phyloP scores from a whole-genome alignment of 768 basidiomycete genomes.

The Porphyrellus cyaneotinctus region DNA sequence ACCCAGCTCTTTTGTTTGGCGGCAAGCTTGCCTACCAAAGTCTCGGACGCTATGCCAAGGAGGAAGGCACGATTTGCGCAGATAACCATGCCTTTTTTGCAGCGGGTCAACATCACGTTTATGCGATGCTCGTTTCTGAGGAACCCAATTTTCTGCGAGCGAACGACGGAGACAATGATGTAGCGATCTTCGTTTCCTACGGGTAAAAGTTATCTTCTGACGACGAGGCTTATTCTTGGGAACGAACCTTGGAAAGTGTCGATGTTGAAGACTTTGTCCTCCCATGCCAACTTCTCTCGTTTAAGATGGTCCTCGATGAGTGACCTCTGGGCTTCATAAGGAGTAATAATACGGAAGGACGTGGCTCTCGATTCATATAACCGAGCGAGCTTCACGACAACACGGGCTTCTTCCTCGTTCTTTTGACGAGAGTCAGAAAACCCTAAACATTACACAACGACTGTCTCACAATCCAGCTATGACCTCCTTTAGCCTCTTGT shows the following conservation, averaged over 20 bases:
- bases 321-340: conserved; percentile 69
- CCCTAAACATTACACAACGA: neutral
- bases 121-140: conserved; percentile 57
- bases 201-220: conserved; percentile 9
- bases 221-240: neutral
- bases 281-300: conserved; percentile 43
- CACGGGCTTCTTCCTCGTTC: conserved; percentile 56
- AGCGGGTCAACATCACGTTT: conserved; percentile 84
- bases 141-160: conserved; percentile 59
- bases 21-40: conserved; percentile 27
- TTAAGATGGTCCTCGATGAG: conserved; percentile 55
- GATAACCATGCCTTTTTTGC: conserved; percentile 71
- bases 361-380: conserved; percentile 43
- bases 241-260: conserved; percentile 74
- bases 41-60: conserved; percentile 10
- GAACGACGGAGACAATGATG: conserved; percentile 67
- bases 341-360: conserved; percentile 67
- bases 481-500: conserved; percentile 21
- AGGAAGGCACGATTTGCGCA: conserved; percentile 43
- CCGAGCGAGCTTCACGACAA: conserved; percentile 50
- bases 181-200: conserved; percentile 78
- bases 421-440: conserved; percentile 30
- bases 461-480: conserved; percentile 35
- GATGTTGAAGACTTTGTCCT: conserved; percentile 69
- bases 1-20: conserved; percentile 12